A percentile compares a stretch with the other conserved stretches of the same genome.
These are phyloP conservation scores for Eimeria maxima DNA, from an alignment of 169 alveolate species.

Conservation along the genomic window DNA sequence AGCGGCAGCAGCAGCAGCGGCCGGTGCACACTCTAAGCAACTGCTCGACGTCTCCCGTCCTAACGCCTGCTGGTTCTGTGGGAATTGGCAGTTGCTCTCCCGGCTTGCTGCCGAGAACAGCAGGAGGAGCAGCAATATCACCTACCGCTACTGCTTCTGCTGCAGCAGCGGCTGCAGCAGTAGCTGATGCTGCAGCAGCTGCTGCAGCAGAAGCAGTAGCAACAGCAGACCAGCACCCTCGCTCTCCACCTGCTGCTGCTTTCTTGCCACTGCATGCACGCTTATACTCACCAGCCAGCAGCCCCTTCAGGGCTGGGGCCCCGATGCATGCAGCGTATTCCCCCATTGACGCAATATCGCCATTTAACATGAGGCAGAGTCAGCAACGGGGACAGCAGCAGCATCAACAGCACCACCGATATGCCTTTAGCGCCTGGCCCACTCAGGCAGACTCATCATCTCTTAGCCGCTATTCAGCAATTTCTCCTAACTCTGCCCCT, in stretches of 20 bases:
- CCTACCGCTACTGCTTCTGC: background rate
- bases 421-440: slow-evolving; percentile 14
- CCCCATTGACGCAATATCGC: slow-evolving; percentile 79
- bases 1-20: background rate
- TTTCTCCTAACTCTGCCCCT: slow-evolving; percentile 1
- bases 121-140: background rate
- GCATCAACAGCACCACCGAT: slow-evolving; percentile 37
- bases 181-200: background rate
- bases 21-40: background rate
- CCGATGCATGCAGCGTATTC: slow-evolving; percentile 42
- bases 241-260: background rate
- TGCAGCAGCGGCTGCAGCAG: background rate
- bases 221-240: background rate
- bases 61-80: background rate
- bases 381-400: slow-evolving; percentile 49
- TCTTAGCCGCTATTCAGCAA: background rate
- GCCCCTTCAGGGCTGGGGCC: slow-evolving; percentile 46
- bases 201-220: background rate
- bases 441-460: background rate
- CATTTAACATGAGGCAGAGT: slow-evolving; percentile 51
- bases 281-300: slow-evolving; percentile 67
- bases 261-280: slow-evolving; percentile 29
- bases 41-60: background rate
- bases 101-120: background rate
- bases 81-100: slow-evolving; percentile 32